These are phyloP conservation scores for Gossypium arboreum DNA, from an alignment of 345 rosid species.

Conservation along the genomic window DNA sequence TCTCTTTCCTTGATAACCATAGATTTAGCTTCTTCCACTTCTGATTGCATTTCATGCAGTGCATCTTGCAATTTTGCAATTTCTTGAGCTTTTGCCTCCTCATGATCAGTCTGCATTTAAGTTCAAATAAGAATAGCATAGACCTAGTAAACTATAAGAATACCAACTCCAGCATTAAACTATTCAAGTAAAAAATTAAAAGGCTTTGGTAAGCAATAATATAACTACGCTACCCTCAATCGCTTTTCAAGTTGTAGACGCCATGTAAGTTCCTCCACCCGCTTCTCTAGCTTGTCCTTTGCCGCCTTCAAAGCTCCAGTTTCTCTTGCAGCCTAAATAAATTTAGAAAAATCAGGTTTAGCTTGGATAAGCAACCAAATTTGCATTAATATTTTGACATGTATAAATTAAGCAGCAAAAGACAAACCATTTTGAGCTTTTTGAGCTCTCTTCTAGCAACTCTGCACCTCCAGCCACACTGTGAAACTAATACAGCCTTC, in stretches of 20 bases:
- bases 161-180: conserved; percentile 2
- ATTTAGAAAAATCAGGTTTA: conserved; percentile 18
- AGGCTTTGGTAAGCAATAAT: conserved; percentile 5
- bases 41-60: conserved; percentile 51
- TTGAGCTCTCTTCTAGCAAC: conserved; percentile 94
- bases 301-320: conserved; percentile 95
- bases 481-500: conserved; percentile 73
- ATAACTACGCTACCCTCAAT: conserved; percentile 60
- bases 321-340: conserved; percentile 81
- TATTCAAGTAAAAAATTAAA: conserved; percentile 2
- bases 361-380: conserved; percentile 15
- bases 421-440: conserved; percentile 75
- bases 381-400: background rate
- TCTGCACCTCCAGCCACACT: conserved; percentile 94
- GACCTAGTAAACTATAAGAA: conserved; percentile 18
- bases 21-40: conserved; percentile 58
- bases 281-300: conserved; percentile 91
- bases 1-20: conserved; percentile 72
- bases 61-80: conserved; percentile 65
- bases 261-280: conserved; percentile 98
- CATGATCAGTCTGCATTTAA: conserved; percentile 71
- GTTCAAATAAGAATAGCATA: conserved; percentile 14
- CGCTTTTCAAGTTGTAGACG: conserved; percentile 91
- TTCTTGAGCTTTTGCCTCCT: conserved; percentile 86
- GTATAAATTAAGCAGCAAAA: conserved; percentile 12